Evolutionary conservation across 768 basidiomycete genomes (phyloP), one percentile per base, ranked within the genome.

Genomic region (Rhizopogon vinicolor): DNA sequence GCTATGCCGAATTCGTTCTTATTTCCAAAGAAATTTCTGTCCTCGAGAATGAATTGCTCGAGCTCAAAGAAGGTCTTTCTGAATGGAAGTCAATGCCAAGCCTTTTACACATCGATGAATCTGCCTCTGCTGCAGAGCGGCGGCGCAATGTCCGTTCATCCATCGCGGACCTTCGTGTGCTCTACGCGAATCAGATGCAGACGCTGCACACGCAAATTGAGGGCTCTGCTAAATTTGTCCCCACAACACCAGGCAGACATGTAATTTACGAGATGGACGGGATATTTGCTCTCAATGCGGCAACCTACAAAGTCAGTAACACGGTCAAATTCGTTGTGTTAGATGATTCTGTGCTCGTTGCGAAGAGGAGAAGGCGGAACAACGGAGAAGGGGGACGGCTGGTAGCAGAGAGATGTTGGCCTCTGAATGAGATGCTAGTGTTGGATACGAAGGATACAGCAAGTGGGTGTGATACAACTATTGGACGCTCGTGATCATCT

Each of bases 21-120:
- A 91, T 99, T 19, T 97, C 97, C 3, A 98, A 98, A 67, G 97
- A 98, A 72, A 96, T 99, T 52, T 87, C 90, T 28, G 87, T 91
- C 1, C 82, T 99, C 28, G 97, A 99, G 75, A 95, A 94, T 65
- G 95, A 98, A 69, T 91, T 98, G 89, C 81, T 98, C 31, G 95
- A 98, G 65, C 83, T 99, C 68, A 98, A 97, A 69, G 93, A 95
- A 53, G 82, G 89, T 6, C 78, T 98, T 3, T 86, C 90, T 12
- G 97, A 99, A 66, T 98, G 95, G 89, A 94, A 95, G 70, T 85
- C 85, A 53, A 93, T 98, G 82, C 96, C 97, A 0, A 91, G 93
- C 7, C 79, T 93, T 18, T 78, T 99, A 16, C 92, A 95, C 60
- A 88, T 98, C 55, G 90, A 93, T 50, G 93, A 89, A 65, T 86